These are phyloP conservation scores for Peterozyma xylosa DNA, from an alignment of 805 yeast genomes.

Conservation along the genomic window DNA sequence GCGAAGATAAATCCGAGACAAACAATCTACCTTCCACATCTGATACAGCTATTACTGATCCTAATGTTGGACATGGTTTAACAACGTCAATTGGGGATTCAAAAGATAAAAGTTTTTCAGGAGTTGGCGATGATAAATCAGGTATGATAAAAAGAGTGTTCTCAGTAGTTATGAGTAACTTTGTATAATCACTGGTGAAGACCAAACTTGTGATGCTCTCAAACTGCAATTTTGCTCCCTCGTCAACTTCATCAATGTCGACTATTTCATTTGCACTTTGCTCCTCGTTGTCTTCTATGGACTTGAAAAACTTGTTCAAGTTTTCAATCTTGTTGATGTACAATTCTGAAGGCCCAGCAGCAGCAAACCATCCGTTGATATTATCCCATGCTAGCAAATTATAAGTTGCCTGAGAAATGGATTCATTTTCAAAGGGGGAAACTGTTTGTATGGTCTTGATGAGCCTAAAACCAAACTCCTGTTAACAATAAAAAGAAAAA, in stretches of 20 bases:
- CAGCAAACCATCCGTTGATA: slow-evolving; percentile 23
- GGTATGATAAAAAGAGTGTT: slow-evolving; percentile 14
- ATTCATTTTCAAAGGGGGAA: slow-evolving; percentile 9
- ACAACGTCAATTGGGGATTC: slow-evolving; percentile 12
- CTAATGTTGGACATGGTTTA: slow-evolving; percentile 15
- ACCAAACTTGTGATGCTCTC: slow-evolving; percentile 18
- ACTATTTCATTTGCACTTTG: slow-evolving; percentile 12
- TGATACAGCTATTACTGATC: slow-evolving; percentile 12
- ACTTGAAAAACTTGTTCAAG: slow-evolving; percentile 18
- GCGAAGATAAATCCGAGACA: slow-evolving; percentile 8
- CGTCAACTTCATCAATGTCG: background rate
- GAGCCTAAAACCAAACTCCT: slow-evolving; percentile 7
- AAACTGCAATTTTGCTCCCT: slow-evolving; percentile 11
- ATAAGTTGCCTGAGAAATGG: background rate
- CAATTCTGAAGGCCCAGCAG: slow-evolving; percentile 27
- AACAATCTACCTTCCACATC: slow-evolving; percentile 11
- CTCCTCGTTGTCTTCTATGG: slow-evolving; percentile 11
- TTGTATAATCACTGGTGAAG: slow-evolving; percentile 24
- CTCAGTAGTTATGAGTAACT: slow-evolving; percentile 20
- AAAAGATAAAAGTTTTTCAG: slow-evolving; percentile 1
- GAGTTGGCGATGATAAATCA: slow-evolving; percentile 9
- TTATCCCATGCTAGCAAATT: slow-evolving; percentile 31
- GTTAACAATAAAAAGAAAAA: background rate
- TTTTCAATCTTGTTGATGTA: slow-evolving; percentile 26
- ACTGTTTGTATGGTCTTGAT: background rate